Percentiles rank a stretch among this genome's conserved stretches.
Conservation (phyloP, 805 yeast genomes). For the Candida arabinofermentans region DNA sequence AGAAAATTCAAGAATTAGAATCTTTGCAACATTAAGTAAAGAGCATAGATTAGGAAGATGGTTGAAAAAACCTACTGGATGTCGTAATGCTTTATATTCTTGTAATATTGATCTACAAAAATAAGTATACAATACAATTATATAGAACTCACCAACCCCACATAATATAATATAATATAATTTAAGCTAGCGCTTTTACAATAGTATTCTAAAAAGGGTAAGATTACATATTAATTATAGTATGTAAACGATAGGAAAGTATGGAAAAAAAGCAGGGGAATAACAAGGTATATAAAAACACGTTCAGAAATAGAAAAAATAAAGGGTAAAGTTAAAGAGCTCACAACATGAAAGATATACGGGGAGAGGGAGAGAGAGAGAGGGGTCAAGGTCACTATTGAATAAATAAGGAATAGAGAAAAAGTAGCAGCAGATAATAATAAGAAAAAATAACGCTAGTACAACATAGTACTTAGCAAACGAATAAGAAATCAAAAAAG, state of each 20-base stretch:
- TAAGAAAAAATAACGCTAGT: too few relatives aligned
- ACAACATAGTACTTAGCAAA: not conserved
- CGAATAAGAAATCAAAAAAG: not conserved
- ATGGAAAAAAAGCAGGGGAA: not conserved
- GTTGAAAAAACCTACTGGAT: constrained; percentile 58
- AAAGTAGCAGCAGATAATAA: not conserved
- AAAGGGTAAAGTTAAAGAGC: constrained; percentile 1
- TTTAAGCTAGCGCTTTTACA: too few relatives aligned
- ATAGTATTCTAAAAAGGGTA: not conserved
- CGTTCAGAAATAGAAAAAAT: not conserved
- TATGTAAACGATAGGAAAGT: too few relatives aligned
- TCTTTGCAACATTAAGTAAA: constrained; percentile 69
- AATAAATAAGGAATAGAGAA: not conserved
- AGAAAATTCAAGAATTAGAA: constrained; percentile 46
- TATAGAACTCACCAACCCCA: too few relatives aligned
- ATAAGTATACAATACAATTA: not conserved
- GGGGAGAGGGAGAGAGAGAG: not conserved
- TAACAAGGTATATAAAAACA: not conserved
- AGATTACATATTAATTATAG: too few relatives aligned
- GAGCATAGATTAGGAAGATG: constrained; percentile 91
- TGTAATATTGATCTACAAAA: constrained; percentile 37
- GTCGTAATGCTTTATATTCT: constrained; percentile 69
- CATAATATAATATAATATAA: too few relatives aligned
- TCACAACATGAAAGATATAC: not conserved
- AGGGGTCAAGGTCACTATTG: not conserved